Evolutionary conservation across 2,329 filamentous ascomycete species (phyloP).

Genomic region (Hypoxylon sp.): DNA sequence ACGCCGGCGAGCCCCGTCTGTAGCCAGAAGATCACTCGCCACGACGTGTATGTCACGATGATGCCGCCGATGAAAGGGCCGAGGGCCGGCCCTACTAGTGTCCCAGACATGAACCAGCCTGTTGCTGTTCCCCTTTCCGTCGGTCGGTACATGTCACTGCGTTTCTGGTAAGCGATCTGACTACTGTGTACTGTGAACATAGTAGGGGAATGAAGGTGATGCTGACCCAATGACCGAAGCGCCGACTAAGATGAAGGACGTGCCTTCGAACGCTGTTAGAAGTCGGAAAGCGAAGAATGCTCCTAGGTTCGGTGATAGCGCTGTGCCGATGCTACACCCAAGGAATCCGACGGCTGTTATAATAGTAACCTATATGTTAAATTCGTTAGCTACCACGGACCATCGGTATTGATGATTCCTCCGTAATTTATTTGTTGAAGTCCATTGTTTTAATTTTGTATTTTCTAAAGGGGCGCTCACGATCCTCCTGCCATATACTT

Average conservation of each 20-base stretch:
- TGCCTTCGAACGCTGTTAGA: constrained; percentile 81
- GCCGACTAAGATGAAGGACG: constrained; percentile 80
- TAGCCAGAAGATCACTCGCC: constrained; percentile 84
- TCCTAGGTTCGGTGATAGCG: constrained; percentile 78
- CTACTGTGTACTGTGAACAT: not conserved
- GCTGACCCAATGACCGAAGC: constrained; percentile 74
- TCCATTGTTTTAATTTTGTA: not conserved
- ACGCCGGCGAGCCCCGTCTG: constrained; percentile 77
- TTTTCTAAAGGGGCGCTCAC: constrained; percentile 58
- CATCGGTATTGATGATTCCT: not conserved
- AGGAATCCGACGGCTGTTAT: constrained; percentile 75
- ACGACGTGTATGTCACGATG: constrained; percentile 80
- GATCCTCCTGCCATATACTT: constrained; percentile 72
- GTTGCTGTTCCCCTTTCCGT: constrained; percentile 80
- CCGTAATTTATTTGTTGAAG: not conserved
- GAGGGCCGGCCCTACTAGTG: constrained; percentile 78
- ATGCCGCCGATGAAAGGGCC: constrained; percentile 81
- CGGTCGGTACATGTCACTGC: constrained; percentile 73
- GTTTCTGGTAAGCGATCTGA: constrained; percentile 19
- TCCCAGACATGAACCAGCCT: constrained; percentile 80
- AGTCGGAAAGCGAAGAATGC: constrained; percentile 82
- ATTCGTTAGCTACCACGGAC: constrained; percentile 23
- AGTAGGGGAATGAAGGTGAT: constrained; percentile 13
- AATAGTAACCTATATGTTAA: constrained; percentile 66
- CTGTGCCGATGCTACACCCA: constrained; percentile 78